Conservation (phyloP, 2,329 filamentous ascomycete species). For the Fusarium dlaminii region DNA sequence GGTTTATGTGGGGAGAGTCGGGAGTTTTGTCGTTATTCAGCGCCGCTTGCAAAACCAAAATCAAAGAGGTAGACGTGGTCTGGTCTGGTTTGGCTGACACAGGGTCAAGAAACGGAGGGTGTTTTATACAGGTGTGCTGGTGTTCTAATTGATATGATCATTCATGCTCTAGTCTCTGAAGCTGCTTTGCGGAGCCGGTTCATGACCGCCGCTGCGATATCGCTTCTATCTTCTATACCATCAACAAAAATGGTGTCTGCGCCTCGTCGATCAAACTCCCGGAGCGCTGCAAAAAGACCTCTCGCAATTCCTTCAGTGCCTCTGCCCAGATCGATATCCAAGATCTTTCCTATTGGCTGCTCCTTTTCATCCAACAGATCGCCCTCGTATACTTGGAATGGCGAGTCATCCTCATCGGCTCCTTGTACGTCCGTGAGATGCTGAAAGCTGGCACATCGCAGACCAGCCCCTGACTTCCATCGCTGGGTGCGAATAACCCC, state of each 20-base stretch:
- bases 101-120: conserved; percentile 21
- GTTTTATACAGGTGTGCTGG: conserved; percentile 40
- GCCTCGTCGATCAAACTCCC: conserved; percentile 81
- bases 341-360: conserved; percentile 54
- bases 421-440: conserved; percentile 25
- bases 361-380: conserved; percentile 49
- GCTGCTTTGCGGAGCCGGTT: conserved; percentile 84
- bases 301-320: conserved; percentile 81
- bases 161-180: conserved; percentile 64
- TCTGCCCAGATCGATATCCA: conserved; percentile 78
- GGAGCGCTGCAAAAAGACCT: conserved; percentile 85
- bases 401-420: conserved; percentile 43
- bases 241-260: conserved; percentile 92
- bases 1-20: conserved; percentile 25
- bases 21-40: conserved; percentile 44
- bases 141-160: conserved; percentile 44
- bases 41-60: conserved; percentile 41
- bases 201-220: conserved; percentile 88
- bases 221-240: conserved; percentile 80
- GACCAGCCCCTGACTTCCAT: conserved; percentile 59
- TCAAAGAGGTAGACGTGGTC: conserved; percentile 32
- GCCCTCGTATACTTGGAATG: conserved; percentile 54
- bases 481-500: conserved; percentile 66
- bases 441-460: conserved; percentile 47
- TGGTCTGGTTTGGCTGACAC: conserved; percentile 34